Percentiles rank a stretch among this genome's conserved stretches.
phyloP scores from a whole-genome alignment of 148 eudicot species.

The Dianthus caryophyllus region DNA sequence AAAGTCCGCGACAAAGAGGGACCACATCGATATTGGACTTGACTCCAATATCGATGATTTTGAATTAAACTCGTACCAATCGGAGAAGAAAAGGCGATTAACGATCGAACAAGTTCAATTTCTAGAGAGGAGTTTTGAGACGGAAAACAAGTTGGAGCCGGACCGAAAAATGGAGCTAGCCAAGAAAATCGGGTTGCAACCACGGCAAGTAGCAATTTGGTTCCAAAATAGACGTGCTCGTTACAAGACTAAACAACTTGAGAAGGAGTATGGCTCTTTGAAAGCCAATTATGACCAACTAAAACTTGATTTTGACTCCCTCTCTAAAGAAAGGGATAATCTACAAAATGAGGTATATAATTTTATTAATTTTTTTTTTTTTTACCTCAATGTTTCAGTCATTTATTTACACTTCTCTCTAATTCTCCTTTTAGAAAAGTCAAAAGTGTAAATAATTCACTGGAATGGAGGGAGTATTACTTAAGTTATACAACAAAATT shows the following conservation, averaged over 20 bases:
- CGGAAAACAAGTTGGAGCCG: slow-evolving; percentile 70
- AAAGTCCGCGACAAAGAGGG: neutral
- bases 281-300: slow-evolving; percentile 47
- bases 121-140: slow-evolving; percentile 61
- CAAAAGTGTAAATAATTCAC: too few species aligned
- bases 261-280: slow-evolving; percentile 48
- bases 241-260: slow-evolving; percentile 63
- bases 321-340: slow-evolving; percentile 38
- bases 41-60: neutral
- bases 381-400: too few species aligned
- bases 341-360: slow-evolving; percentile 46
- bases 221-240: slow-evolving; percentile 75
- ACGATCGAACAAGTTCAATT: slow-evolving; percentile 41
- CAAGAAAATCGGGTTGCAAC: slow-evolving; percentile 52
- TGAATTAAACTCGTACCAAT: slow-evolving; percentile 1
- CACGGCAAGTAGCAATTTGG: slow-evolving; percentile 77
- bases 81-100: slow-evolving; percentile 58
- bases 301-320: slow-evolving; percentile 39
- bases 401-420: too few species aligned
- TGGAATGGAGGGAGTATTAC: too few species aligned
- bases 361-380: neutral
- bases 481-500: too few species aligned
- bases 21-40: neutral
- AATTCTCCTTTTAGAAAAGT: too few species aligned
- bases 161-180: slow-evolving; percentile 60